Base-by-base conservation (phyloP, 2,329 filamentous ascomycete species). In the Talaromyces verruculosus region DNA sequence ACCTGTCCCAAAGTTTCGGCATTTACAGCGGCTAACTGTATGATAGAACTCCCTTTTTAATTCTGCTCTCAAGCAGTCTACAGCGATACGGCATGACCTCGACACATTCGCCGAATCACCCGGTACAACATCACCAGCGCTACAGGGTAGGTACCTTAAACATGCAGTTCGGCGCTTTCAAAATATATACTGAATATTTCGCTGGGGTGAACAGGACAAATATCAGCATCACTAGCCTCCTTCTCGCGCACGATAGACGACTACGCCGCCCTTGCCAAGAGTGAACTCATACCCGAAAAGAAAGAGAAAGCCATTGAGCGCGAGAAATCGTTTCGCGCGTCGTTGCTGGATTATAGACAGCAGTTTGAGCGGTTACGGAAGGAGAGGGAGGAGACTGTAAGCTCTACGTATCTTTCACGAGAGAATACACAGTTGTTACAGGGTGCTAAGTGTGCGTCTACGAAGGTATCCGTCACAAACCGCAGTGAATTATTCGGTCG, bases 241-340 rank as follows among this genome's bases (percentile, higher is more conserved):
- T 93, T 99, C 78, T 87, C 91, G 57, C 92, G 95, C 68, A 96
- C 92, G 0, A 85, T 99, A 69, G 93, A 97, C 80, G 93, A 97
- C 76, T 99, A 99, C 83, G 88, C 90, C 73, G 85, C 86, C 64
- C 87, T 96, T 35, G 90, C 93, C 0, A 91, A 91, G 70, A 91
- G 94, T 73, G 95, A 99, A 78, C 87, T 97, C 37, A 93, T 96
- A 65, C 86, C 91, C 4, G 90, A 91, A 67, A 99, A 98, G 80
- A 91, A 96, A 72, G 90, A 95, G 67, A 97, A 98, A 75, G 95
- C 94, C 0, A 84, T 88, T 69, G 92, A 96, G 75, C 88, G 95
- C 53, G 85, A 97, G 66, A 91, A 91, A 78, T 92, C 88, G 72
- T 99, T 99, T 80, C 89, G 92, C 66, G 79, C 85, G 51, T 94